Percentiles rank a stretch among this genome's conserved stretches.
These are phyloP conservation scores for Hymenoscyphus salicellus DNA, from an alignment of 2,329 filamentous ascomycete species.

Conservation along the genomic window DNA sequence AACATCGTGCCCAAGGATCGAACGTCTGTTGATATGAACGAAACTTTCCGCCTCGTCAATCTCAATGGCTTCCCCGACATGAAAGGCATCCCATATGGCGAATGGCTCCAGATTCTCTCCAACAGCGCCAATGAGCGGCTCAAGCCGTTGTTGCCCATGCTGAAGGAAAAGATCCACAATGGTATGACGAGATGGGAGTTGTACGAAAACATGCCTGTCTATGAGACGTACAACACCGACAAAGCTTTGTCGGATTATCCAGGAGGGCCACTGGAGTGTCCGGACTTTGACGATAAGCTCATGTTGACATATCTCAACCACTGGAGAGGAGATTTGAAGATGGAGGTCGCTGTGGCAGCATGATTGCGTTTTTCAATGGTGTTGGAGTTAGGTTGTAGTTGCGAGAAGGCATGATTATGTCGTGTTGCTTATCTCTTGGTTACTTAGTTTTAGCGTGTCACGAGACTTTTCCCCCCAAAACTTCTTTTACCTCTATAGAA, in stretches of 20 bases:
- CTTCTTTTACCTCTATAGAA: neutral
- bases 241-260: neutral
- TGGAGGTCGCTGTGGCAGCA: neutral
- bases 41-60: neutral
- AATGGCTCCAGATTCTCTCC: neutral
- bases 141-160: neutral
- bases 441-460: neutral
- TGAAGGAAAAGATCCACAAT: constrained; percentile 2
- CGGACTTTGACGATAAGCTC: neutral
- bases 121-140: neutral
- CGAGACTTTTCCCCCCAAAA: neutral
- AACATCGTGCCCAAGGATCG: neutral
- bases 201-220: neutral
- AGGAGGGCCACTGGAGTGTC: neutral
- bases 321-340: neutral
- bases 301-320: constrained; percentile 4
- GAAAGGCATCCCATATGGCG: neutral
- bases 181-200: neutral
- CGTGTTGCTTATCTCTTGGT: neutral
- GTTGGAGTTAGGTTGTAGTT: neutral
- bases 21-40: constrained; percentile 1
- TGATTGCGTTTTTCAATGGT: neutral
- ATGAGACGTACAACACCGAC: constrained; percentile 2
- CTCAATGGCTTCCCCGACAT: neutral
- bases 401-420: neutral